Base-by-base conservation (phyloP, 768 basidiomycete species). In the Russula compacta region DNA sequence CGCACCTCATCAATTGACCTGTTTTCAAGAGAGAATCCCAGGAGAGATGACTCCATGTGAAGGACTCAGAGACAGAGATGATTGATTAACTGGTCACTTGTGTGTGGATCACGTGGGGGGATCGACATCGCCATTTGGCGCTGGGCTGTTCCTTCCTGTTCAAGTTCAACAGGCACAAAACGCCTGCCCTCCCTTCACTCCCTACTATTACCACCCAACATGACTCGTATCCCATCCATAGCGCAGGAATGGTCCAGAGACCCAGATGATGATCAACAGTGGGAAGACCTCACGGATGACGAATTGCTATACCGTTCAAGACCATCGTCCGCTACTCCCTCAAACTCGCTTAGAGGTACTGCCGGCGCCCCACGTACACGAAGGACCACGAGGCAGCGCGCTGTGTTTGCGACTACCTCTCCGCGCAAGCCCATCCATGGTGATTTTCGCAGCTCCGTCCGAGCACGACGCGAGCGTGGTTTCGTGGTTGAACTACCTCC, bases 1-100 rank as follows among this genome's bases (percentile, higher is more conserved):
- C 62, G 32, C 44, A 64, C 65, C 56, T 66, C 63, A 43, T 66
- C 65, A n/a, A 66, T 44, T 12, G 56, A 53, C 42, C 42, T 63
- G 46, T 59, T 65, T 14, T 65, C 64, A 5, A 64, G 46, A 14
- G 64, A 63, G 48, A 65, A 65, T 49, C 54, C 56, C 6, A 42
- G 35, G 21, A 49, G 17, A 24, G 57, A 49, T 14, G 51, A 48
- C 36, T 65, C 64, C 64, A 65, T 65, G 21, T 32, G 19, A 7
- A 21, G 2, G 39, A 54, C 44, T 46, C 24, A 19, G 24, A 21
- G 19, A 46, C 11, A 10, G 19, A 12, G 19, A 21, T 47, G 6
- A 40, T 40, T 40, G 14, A 40, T 40, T 14, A 14, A 40, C 12
- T 7, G 15, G 14, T 21, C 44, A 24, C 6, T 43, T 0, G 4